phyloP scores from a whole-genome alignment of 257 asterid species.

The Rubia yunnanensis region DNA sequence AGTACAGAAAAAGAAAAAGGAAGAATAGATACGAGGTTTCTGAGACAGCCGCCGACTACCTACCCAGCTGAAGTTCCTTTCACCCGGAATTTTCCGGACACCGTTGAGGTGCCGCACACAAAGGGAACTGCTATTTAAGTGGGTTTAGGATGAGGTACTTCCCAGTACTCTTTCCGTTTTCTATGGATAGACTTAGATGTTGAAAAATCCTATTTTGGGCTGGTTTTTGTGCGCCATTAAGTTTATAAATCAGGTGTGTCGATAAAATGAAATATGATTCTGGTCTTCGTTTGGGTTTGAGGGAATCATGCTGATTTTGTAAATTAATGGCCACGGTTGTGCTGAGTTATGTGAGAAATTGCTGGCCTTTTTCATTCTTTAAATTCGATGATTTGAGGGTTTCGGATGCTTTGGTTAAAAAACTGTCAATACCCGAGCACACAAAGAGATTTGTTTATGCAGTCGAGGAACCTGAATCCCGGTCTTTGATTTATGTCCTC shows the following conservation, averaged over 20 bases:
- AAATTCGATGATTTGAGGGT: conserved; percentile 49
- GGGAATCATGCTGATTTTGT: conserved; percentile 1
- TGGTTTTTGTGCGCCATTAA: not conserved
- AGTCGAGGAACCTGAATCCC: conserved; percentile 54
- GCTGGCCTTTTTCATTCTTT: conserved; percentile 66
- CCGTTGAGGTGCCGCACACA: too few species aligned
- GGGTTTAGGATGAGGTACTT: not conserved
- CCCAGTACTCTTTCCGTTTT: not conserved
- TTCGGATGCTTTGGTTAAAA: conserved; percentile 58
- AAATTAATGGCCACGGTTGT: conserved; percentile 20
- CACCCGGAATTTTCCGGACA: not conserved
- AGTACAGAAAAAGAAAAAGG: not conserved
- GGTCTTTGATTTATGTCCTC: conserved; percentile 52
- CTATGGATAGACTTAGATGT: not conserved
- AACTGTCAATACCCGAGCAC: conserved; percentile 58
- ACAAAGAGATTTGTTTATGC: conserved; percentile 81
- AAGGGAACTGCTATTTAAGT: not conserved
- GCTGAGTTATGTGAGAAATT: conserved; percentile 41
- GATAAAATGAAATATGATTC: not conserved
- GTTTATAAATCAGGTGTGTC: not conserved
- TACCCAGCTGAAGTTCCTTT: not conserved
- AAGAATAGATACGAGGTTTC: not conserved
- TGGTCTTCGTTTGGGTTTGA: not conserved
- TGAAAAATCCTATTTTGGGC: not conserved
- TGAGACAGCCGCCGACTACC: not conserved